Base-by-base conservation (phyloP, 768 basidiomycete species). In the Auriscalpium microsporum region DNA sequence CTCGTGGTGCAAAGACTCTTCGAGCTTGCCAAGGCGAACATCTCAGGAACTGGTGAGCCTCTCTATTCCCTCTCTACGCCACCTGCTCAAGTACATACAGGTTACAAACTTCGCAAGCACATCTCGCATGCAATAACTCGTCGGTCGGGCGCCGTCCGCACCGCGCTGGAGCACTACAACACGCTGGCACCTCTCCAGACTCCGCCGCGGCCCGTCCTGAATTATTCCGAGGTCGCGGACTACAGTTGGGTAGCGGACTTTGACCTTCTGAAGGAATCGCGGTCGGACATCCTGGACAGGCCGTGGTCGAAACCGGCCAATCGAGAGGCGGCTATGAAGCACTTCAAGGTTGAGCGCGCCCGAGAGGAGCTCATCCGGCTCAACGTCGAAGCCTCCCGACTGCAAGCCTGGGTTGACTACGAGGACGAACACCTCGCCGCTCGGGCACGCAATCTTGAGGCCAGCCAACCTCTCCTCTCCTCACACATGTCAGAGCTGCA, bases 101-200 rank as follows among this genome's bases (percentile, higher is more conserved):
- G 52, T 13, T 53, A 53, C 36, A 53, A 53, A 28, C 23, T 53
- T 9, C 52, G 52, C 8, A 53, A 40, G 11, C 38, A 40, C 37
- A 53, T 53, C 28, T 45, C 37, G 14, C 16, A 45, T n/a, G 42
- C 42, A 6, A n/a, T 53, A 19, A 45, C 37, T 7, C 17, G n/a
- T 7, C 45, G 52, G 8, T 45, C n/a, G 4, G 34, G 10, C 16
- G 42, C 52, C 6, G 16, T 53, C 34, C 52, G 45, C 23, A 45
- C 19, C 1, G 52, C 52, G 11, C 16, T 53, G 13, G 33, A 34
- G 9, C 14, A 10, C 7, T 53, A 53, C 52, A 53, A 53, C 52
- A 46, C 13, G 5, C 28, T 53, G 6, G 52, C 52, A 0, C 42
- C 23, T 11, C 42, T 21, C 10, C 37, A 42, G 45, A 10, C 16